phyloP scores from a whole-genome alignment of 495 filamentous ascomycete species.

The Aspergillus mulundensis region DNA sequence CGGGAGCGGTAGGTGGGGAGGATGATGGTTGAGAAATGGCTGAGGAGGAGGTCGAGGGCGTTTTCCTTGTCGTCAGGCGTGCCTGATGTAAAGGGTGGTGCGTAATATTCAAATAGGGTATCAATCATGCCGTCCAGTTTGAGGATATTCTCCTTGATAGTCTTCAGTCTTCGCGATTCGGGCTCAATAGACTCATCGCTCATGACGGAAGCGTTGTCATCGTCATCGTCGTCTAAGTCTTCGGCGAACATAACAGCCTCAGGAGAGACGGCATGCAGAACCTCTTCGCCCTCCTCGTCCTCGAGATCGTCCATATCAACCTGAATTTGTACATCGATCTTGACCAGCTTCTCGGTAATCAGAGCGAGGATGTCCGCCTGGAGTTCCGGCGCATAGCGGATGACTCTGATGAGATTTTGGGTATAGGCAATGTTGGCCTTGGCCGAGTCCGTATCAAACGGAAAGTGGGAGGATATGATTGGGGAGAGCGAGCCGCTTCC shows the following conservation, averaged over 20 bases:
- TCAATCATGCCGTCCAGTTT: slow-evolving; percentile 95
- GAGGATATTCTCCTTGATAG: slow-evolving; percentile 72
- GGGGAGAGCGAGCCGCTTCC: slow-evolving; percentile 65
- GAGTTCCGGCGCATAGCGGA: slow-evolving; percentile 74
- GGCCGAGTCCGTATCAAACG: slow-evolving; percentile 66
- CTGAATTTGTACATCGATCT: slow-evolving; percentile 92
- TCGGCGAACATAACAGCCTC: slow-evolving; percentile 34
- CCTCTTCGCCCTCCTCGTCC: slow-evolving; percentile 60
- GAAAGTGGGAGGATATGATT: slow-evolving; percentile 64
- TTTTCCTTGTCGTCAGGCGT: slow-evolving; percentile 43
- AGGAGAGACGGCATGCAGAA: slow-evolving; percentile 34
- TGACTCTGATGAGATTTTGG: slow-evolving; percentile 69
- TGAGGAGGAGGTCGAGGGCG: slow-evolving; percentile 67
- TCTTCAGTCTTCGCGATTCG: slow-evolving; percentile 49
- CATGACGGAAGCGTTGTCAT: slow-evolving; percentile 52
- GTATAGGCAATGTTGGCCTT: slow-evolving; percentile 72
- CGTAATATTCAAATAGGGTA: slow-evolving; percentile 79
- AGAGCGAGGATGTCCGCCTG: slow-evolving; percentile 76
- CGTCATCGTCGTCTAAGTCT: slow-evolving; percentile 51
- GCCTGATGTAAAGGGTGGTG: slow-evolving; percentile 57
- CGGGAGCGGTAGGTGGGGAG: slow-evolving; percentile 83
- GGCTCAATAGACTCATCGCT: slow-evolving; percentile 45
- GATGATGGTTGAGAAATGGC: slow-evolving; percentile 79
- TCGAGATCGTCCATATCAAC: slow-evolving; percentile 84
- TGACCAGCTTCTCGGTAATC: slow-evolving; percentile 78